Evolutionary conservation across 257 asterid species (phyloP).

Genomic region (Fraxinus americana): DNA sequence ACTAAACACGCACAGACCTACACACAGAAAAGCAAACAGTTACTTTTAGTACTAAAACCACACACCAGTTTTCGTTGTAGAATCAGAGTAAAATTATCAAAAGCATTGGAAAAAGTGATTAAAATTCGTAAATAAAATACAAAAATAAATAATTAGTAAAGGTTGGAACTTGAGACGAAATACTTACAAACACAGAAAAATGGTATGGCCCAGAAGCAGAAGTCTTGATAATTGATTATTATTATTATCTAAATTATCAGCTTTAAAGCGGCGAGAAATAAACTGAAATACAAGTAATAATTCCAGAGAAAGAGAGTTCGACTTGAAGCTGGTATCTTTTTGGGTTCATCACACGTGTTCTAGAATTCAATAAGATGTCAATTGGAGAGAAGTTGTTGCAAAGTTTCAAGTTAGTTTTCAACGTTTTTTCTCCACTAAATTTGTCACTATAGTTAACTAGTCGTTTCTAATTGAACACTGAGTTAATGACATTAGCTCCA

Average conservation of each 20-base stretch:
- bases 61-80: neutral
- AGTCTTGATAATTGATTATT: constrained; percentile 10
- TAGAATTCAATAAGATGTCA: neutral
- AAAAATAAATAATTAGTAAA: constrained; percentile 12
- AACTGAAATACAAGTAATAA: neutral
- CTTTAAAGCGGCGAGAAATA: neutral
- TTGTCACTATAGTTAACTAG: no score
- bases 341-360: constrained; percentile 38
- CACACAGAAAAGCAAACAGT: neutral
- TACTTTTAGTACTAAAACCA: neutral
- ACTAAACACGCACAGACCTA: neutral
- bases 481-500: no score
- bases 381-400: neutral
- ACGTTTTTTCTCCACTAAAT: neutral
- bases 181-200: constrained; percentile 27
- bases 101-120: constrained; percentile 7
- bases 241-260: neutral
- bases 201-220: constrained; percentile 18
- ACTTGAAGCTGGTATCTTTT: constrained; percentile 33
- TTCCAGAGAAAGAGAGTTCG: constrained; percentile 23
- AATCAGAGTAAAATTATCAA: constrained; percentile 15
- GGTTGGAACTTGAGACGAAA: neutral
- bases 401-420: neutral
- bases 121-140: constrained; percentile 5
- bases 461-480: no score